Evolutionary conservation across 768 basidiomycete genomes (phyloP), one percentile per base, ranked within the genome.

Genomic region (Exsudoporus frostii): DNA sequence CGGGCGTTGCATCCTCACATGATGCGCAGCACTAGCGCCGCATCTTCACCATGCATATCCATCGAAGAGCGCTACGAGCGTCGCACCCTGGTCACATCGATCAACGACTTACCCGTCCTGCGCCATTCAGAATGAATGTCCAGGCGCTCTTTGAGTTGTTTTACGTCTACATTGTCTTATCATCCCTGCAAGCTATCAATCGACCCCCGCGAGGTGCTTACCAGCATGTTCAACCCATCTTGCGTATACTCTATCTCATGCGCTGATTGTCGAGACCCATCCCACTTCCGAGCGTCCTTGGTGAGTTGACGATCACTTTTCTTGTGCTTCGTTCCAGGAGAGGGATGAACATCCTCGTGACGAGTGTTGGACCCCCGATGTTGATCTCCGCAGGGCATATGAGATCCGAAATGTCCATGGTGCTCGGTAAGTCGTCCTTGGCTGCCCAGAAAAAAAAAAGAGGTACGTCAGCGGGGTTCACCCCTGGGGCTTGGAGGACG

Each of bases 101-200:
- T 15, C 44, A 30, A 41, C 22, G 14, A 42, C 61, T 52, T 34
- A 67, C 70, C 66, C 25, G 66, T 71, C 58, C 72, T 72, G 15
- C 71, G 71, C 70, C 71, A 74, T 7, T 71, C 72, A 7, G 72
- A 73, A 37, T 71, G 65, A 19, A 73, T 27, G 19, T 73, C 65
- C 0, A 68, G 64, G 27, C 64, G 61, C 34, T 65, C 69, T 46
- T 57, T 66, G 15, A 65, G 62, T 54, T 73, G 71, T 59, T 74
- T 73, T 68, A 69, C 20, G 69, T 71, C 71, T 73, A 20, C 7
- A n/a, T 19, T 15, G 6, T n/a, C 39, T 44, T 6, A 33, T 32
- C 33, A 44, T 19, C 9, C 5, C 20, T 15, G 36, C 6, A 14
- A 30, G 8, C 33, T 6, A 70, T 72, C 38, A 71, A 61, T 72